Evolutionary conservation across 2,329 filamentous ascomycete genomes (phyloP).

Genomic region (Phyllosticta citriasiana): DNA sequence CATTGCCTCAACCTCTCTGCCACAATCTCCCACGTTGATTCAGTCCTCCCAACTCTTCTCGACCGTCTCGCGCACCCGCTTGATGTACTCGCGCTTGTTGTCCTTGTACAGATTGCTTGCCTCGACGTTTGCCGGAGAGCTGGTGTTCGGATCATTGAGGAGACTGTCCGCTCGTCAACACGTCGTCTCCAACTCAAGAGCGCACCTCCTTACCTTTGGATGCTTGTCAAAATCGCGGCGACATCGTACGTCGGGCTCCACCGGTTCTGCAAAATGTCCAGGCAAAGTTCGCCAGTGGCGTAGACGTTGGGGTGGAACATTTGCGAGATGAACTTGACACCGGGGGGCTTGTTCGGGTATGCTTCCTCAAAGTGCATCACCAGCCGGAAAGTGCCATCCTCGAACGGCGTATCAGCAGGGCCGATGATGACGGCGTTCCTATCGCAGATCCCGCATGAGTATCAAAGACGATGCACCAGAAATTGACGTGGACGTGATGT

Average conservation of each 20-base stretch:
- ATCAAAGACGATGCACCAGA: background rate
- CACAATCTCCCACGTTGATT: conserved; percentile 7
- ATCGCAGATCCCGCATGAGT: conserved; percentile 18
- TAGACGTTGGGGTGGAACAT: conserved; percentile 99
- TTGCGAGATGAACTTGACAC: conserved; percentile 95
- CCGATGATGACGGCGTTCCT: conserved; percentile 99
- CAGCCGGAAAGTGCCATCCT: conserved; percentile 93
- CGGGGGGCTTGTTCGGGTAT: conserved; percentile 95
- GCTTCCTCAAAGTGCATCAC: conserved; percentile 99
- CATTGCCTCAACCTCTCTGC: background rate
- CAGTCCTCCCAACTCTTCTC: conserved; percentile 99
- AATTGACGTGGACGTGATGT: background rate
- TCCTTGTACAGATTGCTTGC: conserved; percentile 98
- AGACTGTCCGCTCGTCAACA: conserved; percentile 47
- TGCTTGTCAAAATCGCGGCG: conserved; percentile 90
- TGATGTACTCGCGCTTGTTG: conserved; percentile 91
- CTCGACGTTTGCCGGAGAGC: conserved; percentile 93
- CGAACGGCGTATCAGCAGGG: conserved; percentile 91
- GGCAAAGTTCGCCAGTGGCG: conserved; percentile 86
- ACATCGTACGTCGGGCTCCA: conserved; percentile 99
- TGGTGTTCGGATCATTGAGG: conserved; percentile 97
- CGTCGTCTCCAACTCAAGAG: background rate
- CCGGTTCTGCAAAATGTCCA: conserved; percentile 94
- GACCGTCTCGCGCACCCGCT: conserved; percentile 89
- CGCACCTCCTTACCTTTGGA: conserved; percentile 62